Base-by-base conservation (phyloP, 2,329 filamentous ascomycete species). In the Catunica adiposa region DNA sequence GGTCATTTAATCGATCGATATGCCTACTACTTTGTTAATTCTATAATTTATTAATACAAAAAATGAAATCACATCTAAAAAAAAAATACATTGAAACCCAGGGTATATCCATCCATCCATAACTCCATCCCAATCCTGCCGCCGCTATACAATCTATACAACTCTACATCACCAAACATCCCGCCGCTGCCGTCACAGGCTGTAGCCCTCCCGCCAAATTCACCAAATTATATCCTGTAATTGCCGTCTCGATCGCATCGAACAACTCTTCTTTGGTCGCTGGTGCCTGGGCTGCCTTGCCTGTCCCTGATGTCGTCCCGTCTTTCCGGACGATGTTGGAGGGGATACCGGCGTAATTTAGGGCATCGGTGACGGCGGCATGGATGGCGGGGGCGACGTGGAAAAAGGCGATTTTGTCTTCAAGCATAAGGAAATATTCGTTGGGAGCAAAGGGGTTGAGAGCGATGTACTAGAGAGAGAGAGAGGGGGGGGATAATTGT, bases 361-460 rank as follows among this genome's bases (percentile, higher is more conserved):
- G 61, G 40, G 60, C 59, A 22, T 61, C 59, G 37, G 58, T 57
- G 40, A 61, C 56, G 51, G 61, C 58, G 54, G 59, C 58, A 51
- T 62, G 61, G 53, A 62, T 61, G 31, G 59, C 59, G 31, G 61
- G 59, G 31, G 59, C 58, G 11, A 60, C 60, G 54, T 61, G 61
- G 47, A 60, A 61, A 57, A 60, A 61, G 31, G 59, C 60, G 52
- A 61, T 58, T 51, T 61, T 61, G 52, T 61, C 59, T 47, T 57
- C 50, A 29, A 57, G 26, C 55, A 57, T 57, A 31, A 57, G 38
- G 40, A 57, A 54, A 31, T 53, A 57, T 23, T 57, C 50, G 17
- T 57, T 44, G 22, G 44, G 29, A 15, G 46, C 22, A 38, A 40
- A 57, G 23, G 55, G 51, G 25, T 53, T 57, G 8, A 57, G 50